Evolutionary conservation across 1,284 basidiomycete species (phyloP).

Genomic region (Veloboletus limbatus): DNA sequence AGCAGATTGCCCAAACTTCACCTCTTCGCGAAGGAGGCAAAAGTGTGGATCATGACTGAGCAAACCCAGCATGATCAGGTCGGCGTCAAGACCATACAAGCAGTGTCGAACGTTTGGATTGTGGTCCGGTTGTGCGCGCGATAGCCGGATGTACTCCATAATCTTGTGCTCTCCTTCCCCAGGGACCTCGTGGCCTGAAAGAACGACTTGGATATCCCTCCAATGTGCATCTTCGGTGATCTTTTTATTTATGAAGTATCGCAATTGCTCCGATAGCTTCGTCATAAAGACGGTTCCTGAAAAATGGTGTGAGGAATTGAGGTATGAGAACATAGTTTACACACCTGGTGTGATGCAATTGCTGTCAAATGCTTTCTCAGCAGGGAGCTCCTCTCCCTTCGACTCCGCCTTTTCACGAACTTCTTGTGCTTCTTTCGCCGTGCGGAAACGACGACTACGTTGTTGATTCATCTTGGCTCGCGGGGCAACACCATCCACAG

Average conservation of each 20-base stretch:
- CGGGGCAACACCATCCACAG: constrained; percentile 97
- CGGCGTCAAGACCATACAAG: constrained; percentile 97
- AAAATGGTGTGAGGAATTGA: constrained; percentile 1
- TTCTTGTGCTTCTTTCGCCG: constrained; percentile 91
- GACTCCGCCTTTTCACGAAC: constrained; percentile 80
- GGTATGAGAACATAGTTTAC: constrained; percentile 24
- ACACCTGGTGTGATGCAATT: constrained; percentile 98
- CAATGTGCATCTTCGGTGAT: constrained; percentile 94
- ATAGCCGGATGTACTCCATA: constrained; percentile 97
- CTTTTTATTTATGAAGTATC: constrained; percentile 97
- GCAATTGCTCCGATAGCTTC: constrained; percentile 84
- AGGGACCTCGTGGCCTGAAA: constrained; percentile 98
- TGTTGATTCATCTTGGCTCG: constrained; percentile 99
- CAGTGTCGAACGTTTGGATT: constrained; percentile 94
- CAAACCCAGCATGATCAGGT: constrained; percentile 97
- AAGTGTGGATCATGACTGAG: constrained; percentile 99
- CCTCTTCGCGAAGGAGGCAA: constrained; percentile 95
- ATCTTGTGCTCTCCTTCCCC: constrained; percentile 99
- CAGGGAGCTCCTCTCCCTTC: constrained; percentile 89
- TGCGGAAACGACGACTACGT: constrained; percentile 89
- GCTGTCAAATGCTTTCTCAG: constrained; percentile 95
- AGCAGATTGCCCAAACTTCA: constrained; percentile 88
- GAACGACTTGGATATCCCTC: constrained; percentile 88
- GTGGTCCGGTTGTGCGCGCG: constrained; percentile 93
- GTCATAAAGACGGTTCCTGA: constrained; percentile 95